Evolutionary conservation across 352 stramenopile genomes (phyloP), one percentile per base, ranked within the genome.

Genomic region (Globisporangium polare): DNA sequence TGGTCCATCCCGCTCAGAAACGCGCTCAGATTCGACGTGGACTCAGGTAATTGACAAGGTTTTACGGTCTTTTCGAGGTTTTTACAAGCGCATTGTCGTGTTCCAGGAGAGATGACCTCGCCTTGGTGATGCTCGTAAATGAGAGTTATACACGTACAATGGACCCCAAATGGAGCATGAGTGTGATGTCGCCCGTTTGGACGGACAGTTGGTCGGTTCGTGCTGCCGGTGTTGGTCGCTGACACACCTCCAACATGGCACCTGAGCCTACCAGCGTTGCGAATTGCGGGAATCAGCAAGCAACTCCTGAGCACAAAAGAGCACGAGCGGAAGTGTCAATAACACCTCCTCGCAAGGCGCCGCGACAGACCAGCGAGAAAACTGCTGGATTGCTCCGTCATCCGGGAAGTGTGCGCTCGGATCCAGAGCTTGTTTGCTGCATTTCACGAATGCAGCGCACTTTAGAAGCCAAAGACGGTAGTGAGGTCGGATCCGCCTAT

Each of bases 251-350:
- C 29, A 52, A 60, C 54, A 50, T 60, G 41, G 41, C 42, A 60
- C 54, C 54, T 60, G 41, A 60, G 54, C 51, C 54, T 60, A 26
- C 53, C 24, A 37, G 7, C 26, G 53, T 60, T 60, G 52, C 20
- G 54, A 65, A 68, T 35, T 53, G 9, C 17, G 46, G 5, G 24
- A 20, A 53, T 50, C 9, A 39, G 43, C 4, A 29, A 33, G 29
- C 29, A 33, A 7, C 29, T 33, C 22, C 15, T 22, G 13, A 53
- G 24, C 22, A 15, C 17, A 26, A 17, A 31, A 53, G 29, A 53
- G 9, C 24, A 15, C 20, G 5, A 47, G 20, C 6, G 4, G 20
- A 26, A 22, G 18, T 26, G n/a, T 17, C 41, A 24, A 47, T 22
- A 3, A 17, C 13, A 45, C n/a, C n/a, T n/a, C n/a, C n/a, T 45